phyloP scores from a whole-genome alignment of 31 red algal species.

The Odonthalia washingtoniensis region DNA sequence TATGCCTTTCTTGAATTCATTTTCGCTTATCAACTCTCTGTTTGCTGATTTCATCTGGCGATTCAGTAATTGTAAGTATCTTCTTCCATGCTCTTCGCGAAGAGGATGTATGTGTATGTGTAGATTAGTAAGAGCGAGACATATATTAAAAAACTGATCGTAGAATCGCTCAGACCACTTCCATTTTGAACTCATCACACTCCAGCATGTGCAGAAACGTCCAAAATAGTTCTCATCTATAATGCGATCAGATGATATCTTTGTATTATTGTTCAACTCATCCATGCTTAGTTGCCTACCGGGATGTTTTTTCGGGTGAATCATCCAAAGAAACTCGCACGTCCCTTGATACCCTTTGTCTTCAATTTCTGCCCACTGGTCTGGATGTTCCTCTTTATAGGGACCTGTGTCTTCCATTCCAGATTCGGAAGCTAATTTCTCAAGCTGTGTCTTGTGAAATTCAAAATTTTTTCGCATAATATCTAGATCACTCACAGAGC shows the following conservation, averaged over 20 bases:
- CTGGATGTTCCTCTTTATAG: too few relatives aligned
- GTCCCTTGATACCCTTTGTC: slow-evolving; percentile 22
- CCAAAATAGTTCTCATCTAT: slow-evolving; percentile 1
- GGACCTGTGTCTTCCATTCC: neutral
- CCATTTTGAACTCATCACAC: neutral
- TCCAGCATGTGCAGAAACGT: neutral
- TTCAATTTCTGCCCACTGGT: too few relatives aligned
- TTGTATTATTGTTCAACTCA: neutral
- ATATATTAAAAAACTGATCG: neutral
- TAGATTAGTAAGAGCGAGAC: neutral
- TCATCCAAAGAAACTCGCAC: neutral
- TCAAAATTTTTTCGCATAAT: neutral
- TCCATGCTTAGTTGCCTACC: neutral
- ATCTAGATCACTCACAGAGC: neutral
- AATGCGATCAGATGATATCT: neutral
- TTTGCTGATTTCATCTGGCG: too few relatives aligned
- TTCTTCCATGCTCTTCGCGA: too few relatives aligned
- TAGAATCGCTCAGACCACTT: neutral
- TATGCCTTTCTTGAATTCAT: too few relatives aligned
- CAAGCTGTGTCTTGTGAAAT: neutral
- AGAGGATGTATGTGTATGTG: too few relatives aligned
- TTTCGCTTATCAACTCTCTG: too few relatives aligned
- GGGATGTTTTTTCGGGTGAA: neutral
- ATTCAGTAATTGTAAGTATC: too few relatives aligned
- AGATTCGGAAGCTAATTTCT: neutral